Evolutionary conservation across 1,284 basidiomycete species (phyloP).

Genomic region (Ceratobasidium sp.): DNA sequence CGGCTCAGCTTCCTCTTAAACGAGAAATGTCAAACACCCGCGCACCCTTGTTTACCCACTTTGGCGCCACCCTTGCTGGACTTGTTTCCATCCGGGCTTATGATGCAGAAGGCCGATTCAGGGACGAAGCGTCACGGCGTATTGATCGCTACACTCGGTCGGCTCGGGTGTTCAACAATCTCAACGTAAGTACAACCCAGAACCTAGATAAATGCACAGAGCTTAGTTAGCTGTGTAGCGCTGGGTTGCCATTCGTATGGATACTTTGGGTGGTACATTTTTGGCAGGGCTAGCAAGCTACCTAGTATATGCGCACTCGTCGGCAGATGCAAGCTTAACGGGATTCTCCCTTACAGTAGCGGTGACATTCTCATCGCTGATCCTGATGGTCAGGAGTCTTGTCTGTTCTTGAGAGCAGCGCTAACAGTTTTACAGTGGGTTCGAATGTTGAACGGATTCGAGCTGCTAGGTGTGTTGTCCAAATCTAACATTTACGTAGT

Average conservation of each 20-base stretch:
- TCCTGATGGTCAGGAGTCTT: background rate
- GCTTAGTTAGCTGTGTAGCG: background rate
- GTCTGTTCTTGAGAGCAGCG: background rate
- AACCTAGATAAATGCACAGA: no score
- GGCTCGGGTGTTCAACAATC: conserved; percentile 33
- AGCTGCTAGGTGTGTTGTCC: conserved; percentile 56
- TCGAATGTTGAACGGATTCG: conserved; percentile 56
- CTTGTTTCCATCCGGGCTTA: conserved; percentile 53
- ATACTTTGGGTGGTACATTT: conserved; percentile 44
- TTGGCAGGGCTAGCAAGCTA: conserved; percentile 44
- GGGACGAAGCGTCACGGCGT: conserved; percentile 14
- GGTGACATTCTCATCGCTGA: conserved; percentile 16
- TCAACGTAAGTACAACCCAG: conserved; percentile 35
- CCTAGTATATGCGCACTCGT: conserved; percentile 11
- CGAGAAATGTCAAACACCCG: conserved; percentile 76
- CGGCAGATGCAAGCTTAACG: conserved; percentile 40
- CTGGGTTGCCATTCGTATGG: conserved; percentile 45
- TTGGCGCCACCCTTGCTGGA: conserved; percentile 73
- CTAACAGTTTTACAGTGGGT: conserved; percentile 47
- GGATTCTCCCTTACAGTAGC: conserved; percentile 45
- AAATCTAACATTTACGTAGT: no score
- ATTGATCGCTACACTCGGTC: conserved; percentile 40
- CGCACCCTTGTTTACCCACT: conserved; percentile 73
- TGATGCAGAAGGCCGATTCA: conserved; percentile 40
- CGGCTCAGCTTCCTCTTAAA: conserved; percentile 78